Percentiles rank a stretch among this genome's conserved stretches.
Evolutionary conservation across 139 green algal species (phyloP).

Genomic region (Desmodesmus armatus): DNA sequence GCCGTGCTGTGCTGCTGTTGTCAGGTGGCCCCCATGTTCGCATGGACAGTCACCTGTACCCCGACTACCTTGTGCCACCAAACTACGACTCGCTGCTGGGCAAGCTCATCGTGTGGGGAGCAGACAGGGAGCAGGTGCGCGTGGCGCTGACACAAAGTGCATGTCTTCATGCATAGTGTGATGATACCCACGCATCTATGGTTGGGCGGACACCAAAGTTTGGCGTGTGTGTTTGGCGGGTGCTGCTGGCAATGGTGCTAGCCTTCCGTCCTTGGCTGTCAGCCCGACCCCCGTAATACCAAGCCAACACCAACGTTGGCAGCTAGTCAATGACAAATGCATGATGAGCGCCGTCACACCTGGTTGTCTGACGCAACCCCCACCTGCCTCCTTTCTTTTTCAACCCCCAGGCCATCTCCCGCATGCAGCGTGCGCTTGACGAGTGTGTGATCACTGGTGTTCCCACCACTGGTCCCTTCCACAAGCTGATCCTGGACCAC

Average conservation of each 20-base stretch:
- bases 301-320: too few relatives aligned
- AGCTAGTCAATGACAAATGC: neutral
- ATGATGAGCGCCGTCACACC: neutral
- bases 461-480: constrained; percentile 91
- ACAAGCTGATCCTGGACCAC: constrained; percentile 88
- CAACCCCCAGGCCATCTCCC: constrained; percentile 74
- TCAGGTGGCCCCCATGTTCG: constrained; percentile 91
- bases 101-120: constrained; percentile 98
- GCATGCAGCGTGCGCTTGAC: constrained; percentile 86
- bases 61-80: constrained; percentile 94
- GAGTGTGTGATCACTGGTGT: constrained; percentile 84
- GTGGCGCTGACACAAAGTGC: too few relatives aligned
- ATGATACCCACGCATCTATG: too few relatives aligned
- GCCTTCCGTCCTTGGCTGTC: too few relatives aligned
- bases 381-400: neutral
- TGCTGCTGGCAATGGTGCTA: too few relatives aligned
- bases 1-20: too few relatives aligned
- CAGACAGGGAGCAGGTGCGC: constrained; percentile 77
- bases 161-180: too few relatives aligned
- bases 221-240: too few relatives aligned
- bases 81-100: constrained; percentile 95
- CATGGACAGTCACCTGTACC: constrained; percentile 98
- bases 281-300: too few relatives aligned
- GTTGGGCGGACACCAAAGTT: too few relatives aligned
- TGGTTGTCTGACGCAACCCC: neutral